Base-by-base conservation (phyloP, 2,329 filamentous ascomycete genomes). In the Curvularia verruculosa region DNA sequence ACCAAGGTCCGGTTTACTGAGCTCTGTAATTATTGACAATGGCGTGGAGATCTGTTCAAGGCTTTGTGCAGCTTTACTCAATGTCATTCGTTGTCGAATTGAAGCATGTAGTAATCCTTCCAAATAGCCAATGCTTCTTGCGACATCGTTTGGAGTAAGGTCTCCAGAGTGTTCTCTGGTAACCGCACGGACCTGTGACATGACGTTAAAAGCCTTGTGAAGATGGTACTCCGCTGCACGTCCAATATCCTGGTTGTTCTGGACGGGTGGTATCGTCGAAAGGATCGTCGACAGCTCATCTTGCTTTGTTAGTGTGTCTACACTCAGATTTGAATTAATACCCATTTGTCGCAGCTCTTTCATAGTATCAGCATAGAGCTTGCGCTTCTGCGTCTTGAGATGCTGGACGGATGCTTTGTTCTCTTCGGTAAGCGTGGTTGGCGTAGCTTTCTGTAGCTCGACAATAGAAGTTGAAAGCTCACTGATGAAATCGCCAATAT, bases 271-370 rank as follows among this genome's bases (percentile, higher is more conserved):
- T 5, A 77, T 59, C 2, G 82, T 83, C 1, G 91, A 84, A 26
- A 99, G 82, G 1, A 97, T 82, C 5, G 83, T 77, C 5, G 90
- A 84, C 7, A 91, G 80, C 0, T 90, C 89, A 26, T 85, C 82
- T 75, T 99, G 95, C 51, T 86, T 86, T 37, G 84, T 83, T 18
- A 98, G 81, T 41, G 89, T 82, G 70, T 90, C 87, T 13, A 87
- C 87, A 63, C 89, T 87, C 15, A 96, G 81, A 71, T 96, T 97
- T 50, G 88, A 87, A 67, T 89, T 89, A 67, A 99, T 85, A 3
- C 95, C 95, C 94, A 99, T 98, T 55, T 89, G 85, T 34, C 92
- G 87, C 26, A 97, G 80, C 21, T 88, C 86, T 69, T 91, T 93
- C 61, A 99, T 80, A 0, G 90, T 93, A 66, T 98, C 94, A 0